phyloP scores from a whole-genome alignment of 2,329 filamentous ascomycete genomes.

The Diaporthe batatas region DNA sequence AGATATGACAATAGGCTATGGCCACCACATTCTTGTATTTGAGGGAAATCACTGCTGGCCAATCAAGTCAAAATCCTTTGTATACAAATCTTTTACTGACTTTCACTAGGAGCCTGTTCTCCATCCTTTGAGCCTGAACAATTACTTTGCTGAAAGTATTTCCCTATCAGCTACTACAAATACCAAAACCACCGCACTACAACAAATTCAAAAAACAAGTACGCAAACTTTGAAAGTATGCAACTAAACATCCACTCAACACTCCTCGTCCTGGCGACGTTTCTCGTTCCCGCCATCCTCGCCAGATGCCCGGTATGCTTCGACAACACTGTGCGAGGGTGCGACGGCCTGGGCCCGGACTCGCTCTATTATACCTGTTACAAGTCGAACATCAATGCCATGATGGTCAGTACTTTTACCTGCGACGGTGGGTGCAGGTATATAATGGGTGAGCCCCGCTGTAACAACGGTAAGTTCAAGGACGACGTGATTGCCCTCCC shows the following conservation, averaged over 20 bases:
- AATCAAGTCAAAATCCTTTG: background rate
- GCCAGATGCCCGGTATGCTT: conserved; percentile 14
- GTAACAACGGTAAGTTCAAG: background rate
- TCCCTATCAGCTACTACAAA: background rate
- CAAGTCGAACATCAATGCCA: background rate
- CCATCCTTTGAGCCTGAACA: no score
- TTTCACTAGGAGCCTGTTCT: background rate
- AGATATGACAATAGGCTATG: background rate
- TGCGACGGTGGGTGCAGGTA: conserved; percentile 14
- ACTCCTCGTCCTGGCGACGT: background rate
- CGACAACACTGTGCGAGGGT: conserved; percentile 10
- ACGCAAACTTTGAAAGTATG: background rate
- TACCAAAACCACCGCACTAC: background rate
- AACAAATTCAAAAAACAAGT: no score
- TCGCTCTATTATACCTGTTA: background rate
- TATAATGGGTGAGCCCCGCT: background rate
- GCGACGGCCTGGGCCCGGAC: background rate
- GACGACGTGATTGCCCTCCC: background rate
- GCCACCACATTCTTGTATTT: background rate
- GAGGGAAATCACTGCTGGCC: no score
- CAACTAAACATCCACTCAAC: background rate
- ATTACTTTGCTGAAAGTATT: background rate
- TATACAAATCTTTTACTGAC: background rate
- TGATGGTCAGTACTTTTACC: background rate
- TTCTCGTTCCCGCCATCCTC: background rate